Percentiles rank a stretch among this genome's conserved stretches.
These are phyloP conservation scores for Conoideocrella luteorostrata DNA, from an alignment of 2,329 filamentous ascomycete genomes.

Conservation along the genomic window DNA sequence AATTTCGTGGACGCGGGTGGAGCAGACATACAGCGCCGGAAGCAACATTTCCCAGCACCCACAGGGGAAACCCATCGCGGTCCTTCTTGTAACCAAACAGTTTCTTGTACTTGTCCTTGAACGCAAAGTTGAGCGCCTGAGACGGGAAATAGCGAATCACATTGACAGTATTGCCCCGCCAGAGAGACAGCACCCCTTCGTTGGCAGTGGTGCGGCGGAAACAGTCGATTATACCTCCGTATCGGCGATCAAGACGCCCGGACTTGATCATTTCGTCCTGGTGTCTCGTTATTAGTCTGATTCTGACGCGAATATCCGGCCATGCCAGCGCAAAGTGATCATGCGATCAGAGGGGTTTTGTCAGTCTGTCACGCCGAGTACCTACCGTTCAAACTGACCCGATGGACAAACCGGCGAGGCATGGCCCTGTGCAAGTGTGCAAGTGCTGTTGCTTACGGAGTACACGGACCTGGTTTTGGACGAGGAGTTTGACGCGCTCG, in stretches of 20 bases:
- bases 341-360: neutral
- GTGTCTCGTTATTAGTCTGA: neutral
- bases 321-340: neutral
- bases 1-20: neutral
- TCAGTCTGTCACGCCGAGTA: neutral
- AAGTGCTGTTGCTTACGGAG: neutral
- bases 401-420: neutral
- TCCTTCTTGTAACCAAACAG: slow-evolving; percentile 99
- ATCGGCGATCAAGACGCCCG: slow-evolving; percentile 97
- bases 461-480: slow-evolving; percentile 79
- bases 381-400: neutral
- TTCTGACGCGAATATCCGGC: neutral
- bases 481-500: slow-evolving; percentile 99
- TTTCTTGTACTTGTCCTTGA: slow-evolving; percentile 99
- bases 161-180: slow-evolving; percentile 99
- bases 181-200: slow-evolving; percentile 92
- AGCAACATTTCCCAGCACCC: slow-evolving; percentile 99
- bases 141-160: slow-evolving; percentile 99
- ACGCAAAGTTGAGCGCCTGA: slow-evolving; percentile 99
- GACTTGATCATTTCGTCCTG: slow-evolving; percentile 98
- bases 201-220: slow-evolving; percentile 84
- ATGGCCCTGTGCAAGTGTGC: neutral
- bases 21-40: slow-evolving; percentile 85
- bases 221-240: slow-evolving; percentile 89
- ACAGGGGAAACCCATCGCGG: slow-evolving; percentile 93